These are phyloP conservation scores for Mortierella sp. DNA, from an alignment of 371 early-diverging fungal species.

Conservation along the genomic window DNA sequence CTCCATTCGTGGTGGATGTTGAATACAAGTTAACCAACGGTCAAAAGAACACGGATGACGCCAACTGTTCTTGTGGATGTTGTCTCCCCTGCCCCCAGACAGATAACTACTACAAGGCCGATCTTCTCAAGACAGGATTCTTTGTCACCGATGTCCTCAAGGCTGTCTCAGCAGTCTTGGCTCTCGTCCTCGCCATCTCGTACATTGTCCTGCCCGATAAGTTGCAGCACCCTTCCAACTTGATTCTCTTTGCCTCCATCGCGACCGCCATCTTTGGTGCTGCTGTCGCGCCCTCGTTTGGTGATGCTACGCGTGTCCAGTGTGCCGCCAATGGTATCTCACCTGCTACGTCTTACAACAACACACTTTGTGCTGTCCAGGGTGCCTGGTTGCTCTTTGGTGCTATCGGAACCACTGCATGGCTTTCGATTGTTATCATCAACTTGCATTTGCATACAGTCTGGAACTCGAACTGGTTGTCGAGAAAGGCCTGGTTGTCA, in stretches of 20 bases:
- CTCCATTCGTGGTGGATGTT: constrained; percentile 39
- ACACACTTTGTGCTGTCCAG: constrained; percentile 72
- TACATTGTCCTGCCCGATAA: constrained; percentile 53
- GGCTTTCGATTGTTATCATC: constrained; percentile 73
- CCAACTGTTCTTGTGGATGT: constrained; percentile 46
- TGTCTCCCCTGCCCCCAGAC: constrained; percentile 56
- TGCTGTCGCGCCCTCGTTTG: constrained; percentile 69
- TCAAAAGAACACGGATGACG: constrained; percentile 44
- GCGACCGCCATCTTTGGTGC: constrained; percentile 54
- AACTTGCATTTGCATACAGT: constrained; percentile 79
- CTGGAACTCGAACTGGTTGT: constrained; percentile 72
- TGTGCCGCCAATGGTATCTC: constrained; percentile 64
- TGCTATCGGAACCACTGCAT: constrained; percentile 71
- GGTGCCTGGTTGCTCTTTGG: constrained; percentile 72
- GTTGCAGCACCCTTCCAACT: constrained; percentile 52
- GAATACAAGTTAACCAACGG: constrained; percentile 34
- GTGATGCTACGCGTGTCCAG: constrained; percentile 68
- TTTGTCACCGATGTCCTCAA: constrained; percentile 70
- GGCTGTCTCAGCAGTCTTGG: constrained; percentile 64
- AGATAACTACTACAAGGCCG: constrained; percentile 62
- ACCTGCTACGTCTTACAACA: constrained; percentile 67
- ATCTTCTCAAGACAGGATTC: constrained; percentile 63
- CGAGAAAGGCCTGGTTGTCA: constrained; percentile 64
- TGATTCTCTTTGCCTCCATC: constrained; percentile 50
- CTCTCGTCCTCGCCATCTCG: constrained; percentile 68